These are phyloP conservation scores for Cladosporium sp. DNA, from an alignment of 2,329 filamentous ascomycete species.

Conservation along the genomic window DNA sequence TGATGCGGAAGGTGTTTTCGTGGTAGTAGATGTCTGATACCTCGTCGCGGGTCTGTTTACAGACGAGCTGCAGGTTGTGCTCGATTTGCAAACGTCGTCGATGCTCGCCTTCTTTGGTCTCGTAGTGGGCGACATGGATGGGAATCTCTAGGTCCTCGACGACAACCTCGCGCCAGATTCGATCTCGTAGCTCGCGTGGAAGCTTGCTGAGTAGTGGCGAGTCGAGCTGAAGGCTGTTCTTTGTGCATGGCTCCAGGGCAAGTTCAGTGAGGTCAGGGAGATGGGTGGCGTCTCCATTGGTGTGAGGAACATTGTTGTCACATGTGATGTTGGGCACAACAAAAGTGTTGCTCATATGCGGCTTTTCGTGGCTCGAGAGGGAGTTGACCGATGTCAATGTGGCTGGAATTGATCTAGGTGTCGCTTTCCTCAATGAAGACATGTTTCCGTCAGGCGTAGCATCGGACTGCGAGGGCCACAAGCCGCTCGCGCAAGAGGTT, in stretches of 20 bases:
- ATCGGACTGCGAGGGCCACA: not conserved
- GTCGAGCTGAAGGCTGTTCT: not conserved
- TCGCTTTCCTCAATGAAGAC: not conserved
- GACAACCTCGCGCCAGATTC: constrained; percentile 14
- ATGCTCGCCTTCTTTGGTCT: not conserved
- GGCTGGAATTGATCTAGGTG: not conserved
- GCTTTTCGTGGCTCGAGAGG: not conserved
- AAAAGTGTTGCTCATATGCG: too few species aligned
- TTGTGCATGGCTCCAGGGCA: not conserved
- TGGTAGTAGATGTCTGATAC: constrained; percentile 16
- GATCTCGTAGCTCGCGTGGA: constrained; percentile 16
- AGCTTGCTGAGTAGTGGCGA: constrained; percentile 11
- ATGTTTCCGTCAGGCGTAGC: not conserved
- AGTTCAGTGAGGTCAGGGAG: not conserved
- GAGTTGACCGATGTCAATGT: not conserved
- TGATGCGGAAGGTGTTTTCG: constrained; percentile 17
- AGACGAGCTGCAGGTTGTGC: not conserved
- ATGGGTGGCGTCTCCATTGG: not conserved
- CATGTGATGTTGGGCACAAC: not conserved
- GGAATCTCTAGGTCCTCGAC: not conserved
- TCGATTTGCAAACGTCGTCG: not conserved
- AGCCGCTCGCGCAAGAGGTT: too few species aligned
- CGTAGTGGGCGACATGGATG: not conserved
- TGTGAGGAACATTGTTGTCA: not conserved
- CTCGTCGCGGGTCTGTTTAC: constrained; percentile 14